Evolutionary conservation across 768 basidiomycete genomes (phyloP).

Genomic region (Glaciozyma martinii): DNA sequence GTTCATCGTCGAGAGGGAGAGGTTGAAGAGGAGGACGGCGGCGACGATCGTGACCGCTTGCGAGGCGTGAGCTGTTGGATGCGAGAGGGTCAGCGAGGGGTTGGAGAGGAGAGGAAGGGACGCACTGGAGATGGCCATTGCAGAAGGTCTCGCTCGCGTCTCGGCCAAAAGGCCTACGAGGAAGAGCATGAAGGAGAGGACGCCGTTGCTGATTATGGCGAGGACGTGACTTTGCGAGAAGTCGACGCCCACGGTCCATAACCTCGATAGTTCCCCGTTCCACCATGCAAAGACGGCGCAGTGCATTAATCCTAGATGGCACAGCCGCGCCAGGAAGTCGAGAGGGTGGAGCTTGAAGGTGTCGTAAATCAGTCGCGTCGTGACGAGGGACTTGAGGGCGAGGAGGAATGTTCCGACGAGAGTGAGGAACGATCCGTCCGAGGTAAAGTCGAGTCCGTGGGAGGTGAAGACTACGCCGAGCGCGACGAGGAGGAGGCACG

Average conservation of each 20-base stretch:
- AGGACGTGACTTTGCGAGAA: conserved; percentile 13
- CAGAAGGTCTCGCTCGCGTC: conserved; percentile 12
- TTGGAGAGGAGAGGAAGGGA: neutral
- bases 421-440: conserved; percentile 18
- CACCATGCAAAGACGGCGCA: conserved; percentile 19
- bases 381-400: conserved; percentile 22
- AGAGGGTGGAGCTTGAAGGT: conserved; percentile 18
- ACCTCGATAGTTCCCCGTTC: conserved; percentile 15
- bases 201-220: conserved; percentile 23
- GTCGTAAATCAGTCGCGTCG: conserved; percentile 15
- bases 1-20: conserved; percentile 16
- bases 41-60: conserved; percentile 24
- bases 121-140: conserved; percentile 19
- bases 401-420: conserved; percentile 22
- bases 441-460: conserved; percentile 8
- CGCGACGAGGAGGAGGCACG: conserved; percentile 22
- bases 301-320: conserved; percentile 10
- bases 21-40: conserved; percentile 14
- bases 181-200: conserved; percentile 16
- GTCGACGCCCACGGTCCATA: conserved; percentile 9
- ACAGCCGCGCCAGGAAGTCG: conserved; percentile 22
- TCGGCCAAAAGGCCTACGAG: conserved; percentile 16
- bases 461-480: conserved; percentile 28
- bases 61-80: conserved; percentile 17
- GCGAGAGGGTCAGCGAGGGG: neutral